These are phyloP conservation scores for Penicillium paradoxum DNA, from an alignment of 495 filamentous ascomycete species.

Conservation along the genomic window DNA sequence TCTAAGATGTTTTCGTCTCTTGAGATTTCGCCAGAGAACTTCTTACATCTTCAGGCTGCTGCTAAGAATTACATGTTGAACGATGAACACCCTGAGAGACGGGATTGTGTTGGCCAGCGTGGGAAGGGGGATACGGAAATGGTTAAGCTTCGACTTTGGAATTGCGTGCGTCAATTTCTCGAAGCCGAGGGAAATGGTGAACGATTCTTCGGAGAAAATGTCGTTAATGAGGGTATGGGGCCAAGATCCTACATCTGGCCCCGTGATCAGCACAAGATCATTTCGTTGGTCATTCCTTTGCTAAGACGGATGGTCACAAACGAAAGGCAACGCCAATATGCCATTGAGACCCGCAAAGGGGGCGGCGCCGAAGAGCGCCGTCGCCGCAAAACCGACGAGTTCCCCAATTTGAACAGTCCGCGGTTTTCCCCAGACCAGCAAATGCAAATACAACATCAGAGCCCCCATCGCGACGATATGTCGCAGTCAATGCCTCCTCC, in stretches of 20 bases:
- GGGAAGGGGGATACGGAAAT: constrained; percentile 57
- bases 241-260: constrained; percentile 52
- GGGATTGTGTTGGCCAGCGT: constrained; percentile 55
- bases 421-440: constrained; percentile 32
- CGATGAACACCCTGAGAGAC: constrained; percentile 49
- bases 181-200: constrained; percentile 52
- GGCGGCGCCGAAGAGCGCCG: constrained; percentile 38
- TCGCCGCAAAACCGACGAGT: constrained; percentile 40
- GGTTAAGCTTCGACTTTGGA: constrained; percentile 57
- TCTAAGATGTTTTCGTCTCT: constrained; percentile 56
- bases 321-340: constrained; percentile 58
- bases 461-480: constrained; percentile 24
- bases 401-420: constrained; percentile 27
- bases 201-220: constrained; percentile 50
- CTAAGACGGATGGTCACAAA: constrained; percentile 61
- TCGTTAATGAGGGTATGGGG: constrained; percentile 39
- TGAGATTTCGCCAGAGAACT: constrained; percentile 53
- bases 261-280: constrained; percentile 50
- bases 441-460: constrained; percentile 31
- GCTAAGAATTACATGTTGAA: constrained; percentile 61
- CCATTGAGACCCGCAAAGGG: constrained; percentile 53
- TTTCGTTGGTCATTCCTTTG: constrained; percentile 53
- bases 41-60: constrained; percentile 53
- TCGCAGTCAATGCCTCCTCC: constrained; percentile 22
- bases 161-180: constrained; percentile 55